phyloP scores from a whole-genome alignment of 768 basidiomycete species.

The Hericium coralloides region DNA sequence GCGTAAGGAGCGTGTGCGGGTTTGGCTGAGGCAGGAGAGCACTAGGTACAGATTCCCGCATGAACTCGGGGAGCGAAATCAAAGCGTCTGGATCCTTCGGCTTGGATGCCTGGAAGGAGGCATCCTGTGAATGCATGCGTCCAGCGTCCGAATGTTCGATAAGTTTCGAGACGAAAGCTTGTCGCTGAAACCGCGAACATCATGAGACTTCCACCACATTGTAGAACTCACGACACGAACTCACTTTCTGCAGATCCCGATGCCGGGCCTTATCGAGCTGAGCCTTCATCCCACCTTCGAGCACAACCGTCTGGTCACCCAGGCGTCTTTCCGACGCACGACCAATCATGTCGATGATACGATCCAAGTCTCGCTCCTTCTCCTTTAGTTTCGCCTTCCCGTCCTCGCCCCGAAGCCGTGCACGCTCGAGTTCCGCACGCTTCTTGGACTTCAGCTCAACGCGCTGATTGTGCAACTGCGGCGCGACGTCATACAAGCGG shows the following conservation, averaged over 20 bases:
- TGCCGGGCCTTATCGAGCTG: slow-evolving; percentile 45
- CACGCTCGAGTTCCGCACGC: slow-evolving; percentile 65
- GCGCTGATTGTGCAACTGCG: slow-evolving; percentile 86
- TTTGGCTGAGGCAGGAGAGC: slow-evolving; percentile 5
- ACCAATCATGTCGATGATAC: slow-evolving; percentile 61
- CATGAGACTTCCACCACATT: slow-evolving; percentile 2
- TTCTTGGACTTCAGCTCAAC: slow-evolving; percentile 78
- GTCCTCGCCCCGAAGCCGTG: slow-evolving; percentile 38
- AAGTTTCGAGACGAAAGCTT: slow-evolving; percentile 69
- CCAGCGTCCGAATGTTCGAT: slow-evolving; percentile 64
- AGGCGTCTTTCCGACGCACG: slow-evolving; percentile 63
- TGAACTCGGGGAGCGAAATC: slow-evolving; percentile 42
- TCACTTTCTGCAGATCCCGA: slow-evolving; percentile 58
- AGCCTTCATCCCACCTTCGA: slow-evolving; percentile 52
- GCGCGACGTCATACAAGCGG: slow-evolving; percentile 74
- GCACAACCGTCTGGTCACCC: slow-evolving; percentile 58
- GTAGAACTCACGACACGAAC: slow-evolving; percentile 5
- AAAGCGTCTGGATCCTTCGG: slow-evolving; percentile 34
- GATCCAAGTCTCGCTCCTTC: slow-evolving; percentile 56
- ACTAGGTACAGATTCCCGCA: slow-evolving; percentile 11
- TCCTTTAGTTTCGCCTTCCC: slow-evolving; percentile 26
- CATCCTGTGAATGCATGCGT: slow-evolving; percentile 75
- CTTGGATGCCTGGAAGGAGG: slow-evolving; percentile 33
- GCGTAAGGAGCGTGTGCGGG: slow-evolving; percentile 14
- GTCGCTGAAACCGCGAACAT: slow-evolving; percentile 37